These are phyloP conservation scores for Claviceps quebecensis DNA, from an alignment of 2,329 filamentous ascomycete genomes.

Conservation along the genomic window DNA sequence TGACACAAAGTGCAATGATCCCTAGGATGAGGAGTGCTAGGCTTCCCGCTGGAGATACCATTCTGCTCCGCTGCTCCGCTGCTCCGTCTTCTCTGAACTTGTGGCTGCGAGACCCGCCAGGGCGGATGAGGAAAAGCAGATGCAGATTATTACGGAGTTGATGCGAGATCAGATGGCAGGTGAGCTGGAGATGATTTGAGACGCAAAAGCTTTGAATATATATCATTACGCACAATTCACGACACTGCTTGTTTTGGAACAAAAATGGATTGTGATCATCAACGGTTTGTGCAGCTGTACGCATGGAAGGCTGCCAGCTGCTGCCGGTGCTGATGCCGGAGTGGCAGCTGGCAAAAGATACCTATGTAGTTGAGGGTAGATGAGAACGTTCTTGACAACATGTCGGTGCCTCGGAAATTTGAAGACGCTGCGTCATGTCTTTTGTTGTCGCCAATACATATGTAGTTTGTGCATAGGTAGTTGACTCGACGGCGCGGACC, in stretches of 20 bases:
- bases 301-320: constrained; percentile 1
- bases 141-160: not conserved
- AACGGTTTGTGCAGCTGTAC: not conserved
- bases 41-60: constrained; percentile 7
- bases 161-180: not conserved
- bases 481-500: not conserved
- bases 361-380: no score
- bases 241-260: not conserved
- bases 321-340: not conserved
- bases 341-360: not conserved
- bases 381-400: no score
- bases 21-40: constrained; percentile 20
- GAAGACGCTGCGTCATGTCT: not conserved
- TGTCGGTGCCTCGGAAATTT: no score
- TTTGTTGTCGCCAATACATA: not conserved
- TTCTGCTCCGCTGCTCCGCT: no score
- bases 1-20: constrained; percentile 16
- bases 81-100: not conserved
- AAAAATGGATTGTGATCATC: not conserved
- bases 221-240: not conserved
- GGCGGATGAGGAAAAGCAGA: not conserved
- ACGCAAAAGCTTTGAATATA: not conserved
- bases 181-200: not conserved
- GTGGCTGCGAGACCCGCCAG: not conserved
- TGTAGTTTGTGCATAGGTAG: no score